A percentile compares a stretch with the other conserved stretches of the same genome.
phyloP scores from a whole-genome alignment of 208 protist genomes.

The Acanthamoeba royreba region DNA sequence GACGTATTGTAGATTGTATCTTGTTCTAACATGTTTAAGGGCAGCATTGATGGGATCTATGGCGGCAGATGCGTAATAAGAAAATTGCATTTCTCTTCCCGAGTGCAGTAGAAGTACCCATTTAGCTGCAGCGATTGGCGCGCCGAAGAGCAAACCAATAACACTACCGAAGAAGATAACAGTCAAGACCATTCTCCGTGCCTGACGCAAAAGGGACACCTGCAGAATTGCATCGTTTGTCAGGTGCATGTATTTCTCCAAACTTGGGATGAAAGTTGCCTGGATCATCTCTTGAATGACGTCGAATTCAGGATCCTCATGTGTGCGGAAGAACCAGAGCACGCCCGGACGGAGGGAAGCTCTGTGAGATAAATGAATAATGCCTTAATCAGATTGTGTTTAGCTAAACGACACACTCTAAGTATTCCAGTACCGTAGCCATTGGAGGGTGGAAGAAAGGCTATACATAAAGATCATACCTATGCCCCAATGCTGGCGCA shows the following conservation, averaged over 20 bases:
- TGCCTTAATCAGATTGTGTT: neutral
- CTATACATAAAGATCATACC: neutral
- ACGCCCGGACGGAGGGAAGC: neutral
- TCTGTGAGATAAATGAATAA: neutral
- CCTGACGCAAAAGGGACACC: neutral
- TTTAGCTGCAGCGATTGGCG: neutral
- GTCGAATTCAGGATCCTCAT: neutral
- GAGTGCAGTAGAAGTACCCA: neutral
- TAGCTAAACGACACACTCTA: neutral
- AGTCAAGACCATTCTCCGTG: neutral
- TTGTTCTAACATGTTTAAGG: neutral
- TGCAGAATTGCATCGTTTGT: neutral
- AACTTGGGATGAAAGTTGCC: neutral
- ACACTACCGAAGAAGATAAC: neutral
- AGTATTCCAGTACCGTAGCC: neutral
- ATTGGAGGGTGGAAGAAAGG: neutral
- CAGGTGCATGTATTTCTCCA: neutral
- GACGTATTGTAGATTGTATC: neutral
- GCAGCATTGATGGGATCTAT: neutral
- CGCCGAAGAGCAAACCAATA: neutral
- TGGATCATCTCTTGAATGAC: neutral
- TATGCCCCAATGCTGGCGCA: neutral
- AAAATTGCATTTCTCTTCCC: neutral
- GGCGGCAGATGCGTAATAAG: neutral
- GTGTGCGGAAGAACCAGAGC: neutral